Evolutionary conservation across 805 yeast species (phyloP), one percentile per base, ranked within the genome.

Genomic region (Wickerhamiella azymoides): DNA sequence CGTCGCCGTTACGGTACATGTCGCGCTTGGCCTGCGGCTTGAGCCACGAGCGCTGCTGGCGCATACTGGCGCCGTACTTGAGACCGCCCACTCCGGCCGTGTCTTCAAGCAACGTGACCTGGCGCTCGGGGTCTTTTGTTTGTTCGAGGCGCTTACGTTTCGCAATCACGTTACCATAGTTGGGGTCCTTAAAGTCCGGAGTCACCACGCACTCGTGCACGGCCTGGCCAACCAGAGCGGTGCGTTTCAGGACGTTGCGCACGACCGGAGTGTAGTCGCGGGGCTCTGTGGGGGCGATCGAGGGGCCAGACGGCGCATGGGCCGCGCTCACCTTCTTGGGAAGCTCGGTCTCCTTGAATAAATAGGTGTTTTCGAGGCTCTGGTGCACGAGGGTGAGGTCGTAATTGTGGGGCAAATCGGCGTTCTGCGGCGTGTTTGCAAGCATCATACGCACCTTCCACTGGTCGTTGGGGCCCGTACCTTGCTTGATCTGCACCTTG

Each of bases 191-290:
- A 56, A 77, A 74, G 4, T 85, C 75, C 10, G 97, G 96, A 43
- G 81, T 74, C 17, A 84, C 79, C 55, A 81, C 84, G 62, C 96
- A 88, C 60, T 92, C 98, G 60, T 92, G 96, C 47, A 80, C 82
- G 25, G 89, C 79, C 32, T 86, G 84, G 33, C 98, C 98, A 10
- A 77, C 73, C 30, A 92, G 63, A 2, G 86, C 74, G 0, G 98
- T 88, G 56, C 84, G 83, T 59, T 78, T 86, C 0, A 95, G 94
- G 47, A 85, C 84, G 14, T 44, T 38, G 27, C 40, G 33, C 10
- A 48, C 45, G 10, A 42, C 39, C 13, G 50, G 50, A 18, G 45
- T 39, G 37, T 42, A 48, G 19, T 40, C 39, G 17, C 47, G 44
- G 13, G 42, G 46, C 14, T 39, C 47, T 11, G 30, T 30, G 14